Evolutionary conservation across 495 filamentous ascomycete genomes (phyloP).

Genomic region (Geopyxis carbonaria): DNA sequence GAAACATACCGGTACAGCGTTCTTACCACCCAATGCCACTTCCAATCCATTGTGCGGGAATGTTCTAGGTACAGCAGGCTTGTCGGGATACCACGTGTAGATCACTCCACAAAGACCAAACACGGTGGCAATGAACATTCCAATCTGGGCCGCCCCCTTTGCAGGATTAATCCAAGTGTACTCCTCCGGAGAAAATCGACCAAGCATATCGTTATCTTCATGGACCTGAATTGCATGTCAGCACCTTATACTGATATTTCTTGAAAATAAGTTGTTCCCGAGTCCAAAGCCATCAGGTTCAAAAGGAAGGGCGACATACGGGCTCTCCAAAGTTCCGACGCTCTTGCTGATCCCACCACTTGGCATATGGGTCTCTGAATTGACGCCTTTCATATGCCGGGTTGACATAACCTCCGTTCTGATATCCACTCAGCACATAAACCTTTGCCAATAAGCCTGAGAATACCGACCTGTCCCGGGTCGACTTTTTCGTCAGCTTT

Average conservation of each 20-base stretch:
- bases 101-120: constrained; percentile 54
- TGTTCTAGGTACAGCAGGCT: constrained; percentile 53
- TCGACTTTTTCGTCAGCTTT: constrained; percentile 14
- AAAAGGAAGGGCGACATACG: constrained; percentile 15
- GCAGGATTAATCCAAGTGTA: constrained; percentile 60
- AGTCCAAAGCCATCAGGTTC: not conserved
- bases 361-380: constrained; percentile 78
- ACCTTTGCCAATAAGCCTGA: constrained; percentile 1
- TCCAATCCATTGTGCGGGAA: constrained; percentile 65
- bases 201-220: constrained; percentile 91
- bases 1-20: no score
- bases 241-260: constrained; percentile 1
- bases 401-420: constrained; percentile 91
- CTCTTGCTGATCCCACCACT: constrained; percentile 97
- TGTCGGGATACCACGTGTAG: constrained; percentile 68
- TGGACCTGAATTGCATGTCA: constrained; percentile 35
- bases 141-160: constrained; percentile 56
- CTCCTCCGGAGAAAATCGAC: constrained; percentile 74
- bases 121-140: constrained; percentile 53
- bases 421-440: constrained; percentile 8
- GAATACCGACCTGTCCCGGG: constrained; percentile 19
- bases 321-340: constrained; percentile 90
- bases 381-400: constrained; percentile 67
- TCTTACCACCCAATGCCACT: constrained; percentile 59
- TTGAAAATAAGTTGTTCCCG: no score